Percentiles rank a stretch among this genome's conserved stretches.
Evolutionary conservation across 2,329 filamentous ascomycete species (phyloP).

Genomic region (Cryoendolithus antarcticus): DNA sequence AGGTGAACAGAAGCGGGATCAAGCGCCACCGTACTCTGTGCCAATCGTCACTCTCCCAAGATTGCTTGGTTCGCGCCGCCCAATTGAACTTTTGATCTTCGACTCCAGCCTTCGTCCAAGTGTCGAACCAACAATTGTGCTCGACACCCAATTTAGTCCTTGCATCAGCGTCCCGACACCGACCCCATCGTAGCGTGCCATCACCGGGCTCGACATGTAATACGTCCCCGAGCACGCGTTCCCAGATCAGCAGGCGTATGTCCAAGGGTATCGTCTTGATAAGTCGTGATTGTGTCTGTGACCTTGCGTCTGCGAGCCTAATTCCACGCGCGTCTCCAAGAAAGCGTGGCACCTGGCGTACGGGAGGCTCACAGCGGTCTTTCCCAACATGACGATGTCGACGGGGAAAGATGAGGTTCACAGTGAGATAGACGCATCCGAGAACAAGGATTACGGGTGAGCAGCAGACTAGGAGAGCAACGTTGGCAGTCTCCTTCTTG

Average conservation of each 20-base stretch:
- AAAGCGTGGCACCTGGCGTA: too few relatives aligned
- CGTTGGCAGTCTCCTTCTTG: too few relatives aligned
- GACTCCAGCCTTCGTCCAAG: slow-evolving; percentile 2
- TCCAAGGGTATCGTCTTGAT: slow-evolving; percentile 3
- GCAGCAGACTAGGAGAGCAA: too few relatives aligned
- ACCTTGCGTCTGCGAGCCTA: background rate
- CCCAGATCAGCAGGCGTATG: slow-evolving; percentile 5
- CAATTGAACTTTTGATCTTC: slow-evolving; percentile 1
- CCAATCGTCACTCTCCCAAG: background rate
- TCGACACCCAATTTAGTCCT: slow-evolving; percentile 3
- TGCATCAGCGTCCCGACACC: slow-evolving; percentile 3
- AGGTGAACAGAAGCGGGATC: slow-evolving; percentile 4
- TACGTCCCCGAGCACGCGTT: slow-evolving; percentile 5
- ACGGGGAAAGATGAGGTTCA: too few relatives aligned
- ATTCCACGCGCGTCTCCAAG: too few relatives aligned
- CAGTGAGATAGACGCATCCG: too few relatives aligned
- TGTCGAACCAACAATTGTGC: slow-evolving; percentile 5
- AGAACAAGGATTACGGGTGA: too few relatives aligned
- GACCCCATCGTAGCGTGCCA: slow-evolving; percentile 5
- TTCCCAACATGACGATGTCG: too few relatives aligned
- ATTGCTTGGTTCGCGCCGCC: slow-evolving; percentile 1
- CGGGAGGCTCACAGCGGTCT: too few relatives aligned
- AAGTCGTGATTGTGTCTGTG: slow-evolving; percentile 4
- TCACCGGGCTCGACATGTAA: slow-evolving; percentile 5
- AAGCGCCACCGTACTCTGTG: background rate